phyloP scores from a whole-genome alignment of 1,139 yeast species.

The Kodamaea alishanica region DNA sequence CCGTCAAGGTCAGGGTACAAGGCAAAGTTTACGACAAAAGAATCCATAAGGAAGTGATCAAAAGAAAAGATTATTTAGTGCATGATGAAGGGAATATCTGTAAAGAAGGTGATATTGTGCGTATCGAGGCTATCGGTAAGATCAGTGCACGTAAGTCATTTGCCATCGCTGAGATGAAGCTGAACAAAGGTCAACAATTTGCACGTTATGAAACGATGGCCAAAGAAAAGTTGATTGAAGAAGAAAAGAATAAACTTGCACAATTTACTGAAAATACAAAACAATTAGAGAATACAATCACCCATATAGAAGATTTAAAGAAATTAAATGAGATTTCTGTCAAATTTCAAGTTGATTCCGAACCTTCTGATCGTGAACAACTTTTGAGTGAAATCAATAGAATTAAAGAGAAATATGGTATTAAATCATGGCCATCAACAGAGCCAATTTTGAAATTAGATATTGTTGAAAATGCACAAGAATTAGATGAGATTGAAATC shows the following conservation, averaged over 20 bases:
- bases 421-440: constrained; percentile 59
- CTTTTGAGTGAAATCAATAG: constrained; percentile 43
- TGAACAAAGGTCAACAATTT: constrained; percentile 87
- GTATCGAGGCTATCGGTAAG: constrained; percentile 89
- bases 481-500: constrained; percentile 27
- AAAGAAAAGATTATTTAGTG: constrained; percentile 80
- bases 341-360: constrained; percentile 29
- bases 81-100: constrained; percentile 93
- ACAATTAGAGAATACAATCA: constrained; percentile 33
- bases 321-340: constrained; percentile 40
- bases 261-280: constrained; percentile 48
- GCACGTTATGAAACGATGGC: constrained; percentile 76
- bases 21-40: constrained; percentile 62
- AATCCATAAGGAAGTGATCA: constrained; percentile 72
- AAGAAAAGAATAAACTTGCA: constrained; percentile 52
- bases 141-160: constrained; percentile 77
- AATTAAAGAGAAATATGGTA: constrained; percentile 51
- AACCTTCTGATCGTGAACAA: constrained; percentile 35
- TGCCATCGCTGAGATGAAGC: constrained; percentile 92
- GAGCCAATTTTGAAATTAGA: constrained; percentile 37
- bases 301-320: constrained; percentile 48
- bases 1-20: constrained; percentile 89
- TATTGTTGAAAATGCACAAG: constrained; percentile 32
- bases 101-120: constrained; percentile 91
- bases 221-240: constrained; percentile 56